Percentiles rank a stretch among this genome's conserved stretches.
Conservation (phyloP, 2,329 filamentous ascomycete genomes). For the Ramularia endophylla region DNA sequence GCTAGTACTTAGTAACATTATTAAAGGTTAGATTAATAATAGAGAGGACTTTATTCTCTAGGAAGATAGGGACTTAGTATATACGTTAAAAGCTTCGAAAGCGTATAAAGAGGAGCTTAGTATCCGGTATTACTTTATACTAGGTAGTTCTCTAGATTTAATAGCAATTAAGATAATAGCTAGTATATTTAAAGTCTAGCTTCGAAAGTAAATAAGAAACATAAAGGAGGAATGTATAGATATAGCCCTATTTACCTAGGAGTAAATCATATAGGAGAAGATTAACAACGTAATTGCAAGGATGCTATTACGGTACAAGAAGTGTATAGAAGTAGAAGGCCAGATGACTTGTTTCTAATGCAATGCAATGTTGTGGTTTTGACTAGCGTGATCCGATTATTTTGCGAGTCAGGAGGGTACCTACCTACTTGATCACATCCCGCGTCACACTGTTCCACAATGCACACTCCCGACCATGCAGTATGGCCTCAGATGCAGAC, state of each 20-base stretch:
- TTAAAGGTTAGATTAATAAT: not conserved
- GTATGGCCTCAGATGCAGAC: conserved; percentile 1
- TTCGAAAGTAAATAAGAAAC: not conserved
- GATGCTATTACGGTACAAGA: not conserved
- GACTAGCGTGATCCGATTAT: too few relatives aligned
- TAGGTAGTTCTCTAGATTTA: not conserved
- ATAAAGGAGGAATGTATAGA: not conserved
- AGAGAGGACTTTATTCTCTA: not conserved
- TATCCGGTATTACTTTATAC: not conserved
- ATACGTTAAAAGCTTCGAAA: not conserved
- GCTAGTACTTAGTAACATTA: not conserved
- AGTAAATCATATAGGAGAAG: not conserved
- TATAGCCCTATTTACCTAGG: not conserved
- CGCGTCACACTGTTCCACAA: too few relatives aligned
- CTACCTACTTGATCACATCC: too few relatives aligned
- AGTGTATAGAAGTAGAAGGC: not conserved
- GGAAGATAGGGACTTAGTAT: not conserved
- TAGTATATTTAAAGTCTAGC: not conserved
- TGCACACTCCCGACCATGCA: too few relatives aligned
- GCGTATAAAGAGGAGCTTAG: not conserved
- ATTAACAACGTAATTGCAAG: not conserved
- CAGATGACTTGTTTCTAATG: too few relatives aligned
- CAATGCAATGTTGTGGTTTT: too few relatives aligned
- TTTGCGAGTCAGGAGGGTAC: too few relatives aligned
- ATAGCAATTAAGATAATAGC: not conserved